Base-by-base conservation (phyloP, 805 yeast species). In the Candida namnaoensis region DNA sequence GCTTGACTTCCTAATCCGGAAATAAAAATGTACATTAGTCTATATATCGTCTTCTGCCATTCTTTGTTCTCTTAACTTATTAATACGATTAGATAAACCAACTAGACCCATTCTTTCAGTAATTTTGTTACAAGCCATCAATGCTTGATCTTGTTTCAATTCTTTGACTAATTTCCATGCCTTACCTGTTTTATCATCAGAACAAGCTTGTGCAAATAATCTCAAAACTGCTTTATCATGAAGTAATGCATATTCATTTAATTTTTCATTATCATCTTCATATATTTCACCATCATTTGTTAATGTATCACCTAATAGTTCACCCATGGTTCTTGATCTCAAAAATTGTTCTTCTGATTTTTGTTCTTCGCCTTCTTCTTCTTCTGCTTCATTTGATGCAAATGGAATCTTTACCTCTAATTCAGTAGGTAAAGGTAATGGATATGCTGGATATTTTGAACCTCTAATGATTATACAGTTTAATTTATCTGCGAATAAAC, bases 361-460 rank as follows among this genome's bases (percentile, higher is more conserved):
- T 11, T 9, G 47, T 9, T 7, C n/a, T 12, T 30, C 33, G 4
- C 13, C 11, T 11, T 53, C 54, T 6, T 38, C 34, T 24, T 46
- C 49, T 1, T 34, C 30, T 1, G 40, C 26, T 3, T 39, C 45
- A 7, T 2, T 26, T 4, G 57, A 56, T 43, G 65, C 43, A 5
- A 84, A 66, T 1, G 97, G 96, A 24, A 88, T 59, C 43, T 69
- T 68, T 36, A 88, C 64, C 12, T 80, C 83, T 48, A 91, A 59
- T 52, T 87, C 96, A 10, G 88, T 72, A 1, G 95, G 91, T 43
- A 88, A 68, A 0, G 96, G 84, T 39, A 93, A 62, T 12, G 98
- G 98, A 54, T 87, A 79, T 4, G 78, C 75, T 1, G 97, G 97
- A 61, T 82, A 82, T 30, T 66, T 65, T 5, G 68, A 67, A 23